These are phyloP conservation scores for Plasmodium coatneyi DNA, from an alignment of 169 alveolate genomes.

Conservation along the genomic window DNA sequence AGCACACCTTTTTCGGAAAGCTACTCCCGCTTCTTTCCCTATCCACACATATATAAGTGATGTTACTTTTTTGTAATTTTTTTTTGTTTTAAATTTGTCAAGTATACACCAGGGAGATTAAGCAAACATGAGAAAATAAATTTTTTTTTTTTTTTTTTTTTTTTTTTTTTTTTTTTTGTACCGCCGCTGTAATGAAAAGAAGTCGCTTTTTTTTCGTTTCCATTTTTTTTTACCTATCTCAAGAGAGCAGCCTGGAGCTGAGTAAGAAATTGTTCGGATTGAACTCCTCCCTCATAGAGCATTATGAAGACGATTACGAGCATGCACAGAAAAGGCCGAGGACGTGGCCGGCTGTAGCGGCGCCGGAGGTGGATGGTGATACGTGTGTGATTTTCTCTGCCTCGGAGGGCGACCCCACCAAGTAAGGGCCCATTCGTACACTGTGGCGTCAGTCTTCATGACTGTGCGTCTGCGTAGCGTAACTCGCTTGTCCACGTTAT, in stretches of 20 bases:
- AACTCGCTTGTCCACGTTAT: background rate
- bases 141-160: background rate
- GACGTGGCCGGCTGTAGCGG: background rate
- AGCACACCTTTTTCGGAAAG: background rate
- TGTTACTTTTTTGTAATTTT: background rate
- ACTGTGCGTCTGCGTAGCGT: too few species aligned
- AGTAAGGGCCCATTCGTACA: background rate
- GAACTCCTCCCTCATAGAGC: background rate
- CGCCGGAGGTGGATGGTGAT: constrained; percentile 53
- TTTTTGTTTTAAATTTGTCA: background rate
- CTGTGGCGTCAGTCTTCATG: background rate
- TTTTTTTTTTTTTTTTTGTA: constrained; percentile 23
- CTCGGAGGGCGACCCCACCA: constrained; percentile 35
- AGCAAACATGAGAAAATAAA: background rate
- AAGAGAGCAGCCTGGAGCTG: constrained; percentile 24
- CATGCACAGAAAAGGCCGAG: constrained; percentile 14
- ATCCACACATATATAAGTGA: background rate
- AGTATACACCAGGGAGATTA: background rate
- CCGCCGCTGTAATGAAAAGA: constrained; percentile 40
- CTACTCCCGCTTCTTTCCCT: background rate
- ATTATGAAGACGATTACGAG: background rate
- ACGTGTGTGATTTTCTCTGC: constrained; percentile 65
- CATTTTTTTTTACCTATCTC: constrained; percentile 26
- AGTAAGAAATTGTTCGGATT: background rate
- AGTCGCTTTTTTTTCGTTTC: constrained; percentile 24